phyloP scores from a whole-genome alignment of 345 rosid species.

The Iberis pinnata region DNA sequence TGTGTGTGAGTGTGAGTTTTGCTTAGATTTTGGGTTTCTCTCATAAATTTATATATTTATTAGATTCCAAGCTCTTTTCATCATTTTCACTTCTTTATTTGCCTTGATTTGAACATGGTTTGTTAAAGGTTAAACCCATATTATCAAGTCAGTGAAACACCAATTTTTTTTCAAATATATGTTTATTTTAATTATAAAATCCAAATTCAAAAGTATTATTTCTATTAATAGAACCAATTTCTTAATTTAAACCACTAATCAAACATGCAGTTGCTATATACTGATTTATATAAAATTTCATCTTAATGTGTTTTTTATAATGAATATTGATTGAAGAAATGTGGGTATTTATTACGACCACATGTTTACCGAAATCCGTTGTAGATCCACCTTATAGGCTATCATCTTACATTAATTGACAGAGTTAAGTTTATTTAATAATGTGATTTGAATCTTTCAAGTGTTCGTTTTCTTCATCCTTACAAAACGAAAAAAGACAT shows the following conservation, averaged over 20 bases:
- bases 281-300: too few species aligned
- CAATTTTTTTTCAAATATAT: too few species aligned
- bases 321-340: neutral
- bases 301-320: too few species aligned
- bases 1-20: conserved; percentile 22
- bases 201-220: too few species aligned
- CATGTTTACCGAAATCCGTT: conserved; percentile 20
- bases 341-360: conserved; percentile 25
- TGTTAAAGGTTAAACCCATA: conserved; percentile 1
- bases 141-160: conserved; percentile 14
- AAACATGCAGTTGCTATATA: too few species aligned
- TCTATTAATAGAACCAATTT: too few species aligned
- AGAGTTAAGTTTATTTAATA: too few species aligned
- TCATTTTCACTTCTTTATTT: neutral
- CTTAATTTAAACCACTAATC: too few species aligned
- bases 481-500: neutral
- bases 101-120: neutral
- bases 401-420: conserved; percentile 4
- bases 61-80: conserved; percentile 33
- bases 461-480: too few species aligned
- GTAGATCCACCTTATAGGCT: conserved; percentile 27
- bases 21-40: conserved; percentile 31
- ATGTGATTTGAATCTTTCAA: too few species aligned
- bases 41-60: conserved; percentile 11
- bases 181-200: too few species aligned